These are phyloP conservation scores for Colletotrichum lentis DNA, from an alignment of 2,329 filamentous ascomycete species.

Conservation along the genomic window DNA sequence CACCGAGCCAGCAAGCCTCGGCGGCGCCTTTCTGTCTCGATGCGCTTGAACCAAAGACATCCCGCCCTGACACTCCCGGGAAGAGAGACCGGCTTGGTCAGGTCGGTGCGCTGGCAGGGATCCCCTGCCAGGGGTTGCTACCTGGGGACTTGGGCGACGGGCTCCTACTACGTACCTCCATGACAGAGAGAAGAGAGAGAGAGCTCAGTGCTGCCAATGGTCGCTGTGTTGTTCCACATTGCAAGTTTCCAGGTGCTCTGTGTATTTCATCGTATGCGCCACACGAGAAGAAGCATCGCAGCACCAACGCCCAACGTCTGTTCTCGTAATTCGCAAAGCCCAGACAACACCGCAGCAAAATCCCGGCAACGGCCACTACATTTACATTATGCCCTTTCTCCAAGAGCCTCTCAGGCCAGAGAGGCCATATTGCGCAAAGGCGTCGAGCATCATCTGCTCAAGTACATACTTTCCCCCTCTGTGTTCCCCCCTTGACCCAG, in stretches of 20 bases:
- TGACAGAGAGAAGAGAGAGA: neutral
- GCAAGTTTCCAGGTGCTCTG: conserved; percentile 3
- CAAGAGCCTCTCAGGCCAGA: conserved; percentile 20
- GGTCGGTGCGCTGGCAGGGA: conserved; percentile 32
- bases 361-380: conserved; percentile 1
- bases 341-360: conserved; percentile 9
- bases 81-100: conserved; percentile 25
- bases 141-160: conserved; percentile 15
- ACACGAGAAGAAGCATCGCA: neutral
- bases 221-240: conserved; percentile 6
- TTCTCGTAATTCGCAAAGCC: conserved; percentile 20
- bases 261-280: neutral
- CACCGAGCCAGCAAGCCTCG: neutral
- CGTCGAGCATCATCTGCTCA: too few species aligned
- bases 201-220: conserved; percentile 14
- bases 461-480: neutral
- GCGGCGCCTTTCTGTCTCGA: conserved; percentile 1
- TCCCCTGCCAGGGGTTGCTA: conserved; percentile 11
- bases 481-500: conserved; percentile 9
- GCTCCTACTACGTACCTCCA: conserved; percentile 21
- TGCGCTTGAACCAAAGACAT: conserved; percentile 27
- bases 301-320: conserved; percentile 25
- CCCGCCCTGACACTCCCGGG: conserved; percentile 31
- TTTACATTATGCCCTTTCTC: conserved; percentile 9
- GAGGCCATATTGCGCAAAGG: neutral